Evolutionary conservation across 176 grass and related monocot genomes (phyloP), one percentile per base, ranked within the genome.

Genomic region (Musa acuminata): DNA sequence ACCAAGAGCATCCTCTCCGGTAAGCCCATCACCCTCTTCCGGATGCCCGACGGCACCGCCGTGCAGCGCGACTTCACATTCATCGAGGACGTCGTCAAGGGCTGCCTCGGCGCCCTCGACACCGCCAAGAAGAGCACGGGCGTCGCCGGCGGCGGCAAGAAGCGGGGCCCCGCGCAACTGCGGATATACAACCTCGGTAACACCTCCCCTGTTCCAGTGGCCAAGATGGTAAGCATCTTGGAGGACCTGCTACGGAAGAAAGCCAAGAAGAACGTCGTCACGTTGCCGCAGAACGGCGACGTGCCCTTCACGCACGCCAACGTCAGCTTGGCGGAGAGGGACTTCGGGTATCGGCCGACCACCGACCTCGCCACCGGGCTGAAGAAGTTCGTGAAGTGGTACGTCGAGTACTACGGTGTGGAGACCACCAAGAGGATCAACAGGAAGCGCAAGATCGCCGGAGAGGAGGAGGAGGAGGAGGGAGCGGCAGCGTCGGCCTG

Each of bases 91-190:
- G 20, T 73, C 9, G 52, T 73, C 51, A 13, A 27, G 51, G 71
- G 71, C 51, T 73, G 71, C 71, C 71, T 73, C 11, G 71, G 71
- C 21, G 71, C 71, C 2, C 71, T 73, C 51, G 71, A 73, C 71
- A 73, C 71, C 71, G 71, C 71, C 71, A 51, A 25, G n/a, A 73
- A 73, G 71, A 73, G 71, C 71, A 73, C 71, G 10, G 52, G 71
- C 51, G 24, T 7, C 4, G 25, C 24, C 24, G 64, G 52, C 52
- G 71, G 71, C 22, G 71, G 71, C 3, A 73, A 73, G 71, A 73
- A 73, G 71, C 51, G 52, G 12, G 21, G 22, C 21, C 71, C 52
- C 11, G 71, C 71, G 51, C 71, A 73, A 52, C 71, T 73, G n/a
- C 20, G 71, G 17, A 22, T 73, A 6, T 73, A 73, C 71, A 73